Percentiles rank a stretch among this genome's conserved stretches.
These are phyloP conservation scores for Artemisia tridentata DNA, from an alignment of 129 eudicot genomes.

Conservation along the genomic window DNA sequence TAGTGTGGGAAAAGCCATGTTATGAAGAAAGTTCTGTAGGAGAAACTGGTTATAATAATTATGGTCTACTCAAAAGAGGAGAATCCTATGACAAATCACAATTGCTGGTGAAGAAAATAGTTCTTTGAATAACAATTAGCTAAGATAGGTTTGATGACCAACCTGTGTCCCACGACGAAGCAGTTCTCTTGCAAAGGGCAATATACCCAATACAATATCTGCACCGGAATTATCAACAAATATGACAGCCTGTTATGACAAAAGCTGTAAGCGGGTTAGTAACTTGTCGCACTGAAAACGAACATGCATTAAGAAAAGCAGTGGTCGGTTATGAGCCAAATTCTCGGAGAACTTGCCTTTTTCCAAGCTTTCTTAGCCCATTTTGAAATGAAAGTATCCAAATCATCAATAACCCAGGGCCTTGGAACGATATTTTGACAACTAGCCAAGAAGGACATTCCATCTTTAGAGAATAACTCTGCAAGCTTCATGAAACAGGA, in stretches of 20 bases:
- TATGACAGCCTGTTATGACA: constrained; percentile 72
- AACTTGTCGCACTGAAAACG: neutral
- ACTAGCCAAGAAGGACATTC: constrained; percentile 92
- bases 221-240: constrained; percentile 99
- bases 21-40: neutral
- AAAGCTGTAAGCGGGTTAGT: constrained; percentile 30
- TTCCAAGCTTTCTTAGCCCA: constrained; percentile 82
- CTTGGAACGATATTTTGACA: constrained; percentile 93
- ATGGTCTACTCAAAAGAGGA: neutral
- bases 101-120: neutral
- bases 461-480: constrained; percentile 97
- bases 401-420: constrained; percentile 99
- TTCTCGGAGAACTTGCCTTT: constrained; percentile 51
- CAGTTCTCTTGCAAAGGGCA: constrained; percentile 96
- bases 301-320: constrained; percentile 12
- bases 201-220: constrained; percentile 87
- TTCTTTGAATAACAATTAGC: too few relatives aligned
- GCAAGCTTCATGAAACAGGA: constrained; percentile 76
- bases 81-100: constrained; percentile 13
- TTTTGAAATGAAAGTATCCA: constrained; percentile 68
- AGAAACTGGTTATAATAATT: neutral
- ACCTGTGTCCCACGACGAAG: constrained; percentile 89
- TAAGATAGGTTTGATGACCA: constrained; percentile 16
- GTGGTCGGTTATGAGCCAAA: neutral
- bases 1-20: neutral